Conservation (phyloP, 257 asterid species). For the Solanum pinnatisectum region DNA sequence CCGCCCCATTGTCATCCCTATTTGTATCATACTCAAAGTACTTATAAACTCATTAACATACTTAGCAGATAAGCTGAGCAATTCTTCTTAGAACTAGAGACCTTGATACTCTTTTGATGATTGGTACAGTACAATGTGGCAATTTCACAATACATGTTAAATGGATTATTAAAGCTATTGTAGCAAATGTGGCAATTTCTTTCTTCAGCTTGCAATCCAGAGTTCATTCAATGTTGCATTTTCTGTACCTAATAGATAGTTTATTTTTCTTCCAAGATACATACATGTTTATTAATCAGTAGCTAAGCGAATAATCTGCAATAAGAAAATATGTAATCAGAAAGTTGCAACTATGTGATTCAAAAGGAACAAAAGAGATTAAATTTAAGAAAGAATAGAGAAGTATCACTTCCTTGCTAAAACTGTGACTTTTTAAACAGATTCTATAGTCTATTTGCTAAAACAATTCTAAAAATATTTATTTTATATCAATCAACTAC, state of each 20-base stretch:
- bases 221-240: background rate
- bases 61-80: background rate
- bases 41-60: background rate
- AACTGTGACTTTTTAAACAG: background rate
- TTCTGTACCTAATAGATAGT: background rate
- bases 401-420: background rate
- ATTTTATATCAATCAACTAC: background rate
- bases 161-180: background rate
- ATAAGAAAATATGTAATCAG: background rate
- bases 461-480: background rate
- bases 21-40: background rate
- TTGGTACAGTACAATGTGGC: background rate
- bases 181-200: background rate
- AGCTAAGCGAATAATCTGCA: background rate
- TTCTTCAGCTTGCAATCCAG: background rate
- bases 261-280: background rate
- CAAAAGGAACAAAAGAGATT: background rate
- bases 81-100: background rate
- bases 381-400: background rate
- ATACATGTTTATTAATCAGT: background rate
- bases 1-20: background rate
- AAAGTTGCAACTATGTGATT: background rate
- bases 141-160: background rate
- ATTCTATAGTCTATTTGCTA: background rate
- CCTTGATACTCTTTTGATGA: background rate